Base-by-base conservation (phyloP, 2,329 filamentous ascomycete genomes). In the Colletotrichum zoysiae region DNA sequence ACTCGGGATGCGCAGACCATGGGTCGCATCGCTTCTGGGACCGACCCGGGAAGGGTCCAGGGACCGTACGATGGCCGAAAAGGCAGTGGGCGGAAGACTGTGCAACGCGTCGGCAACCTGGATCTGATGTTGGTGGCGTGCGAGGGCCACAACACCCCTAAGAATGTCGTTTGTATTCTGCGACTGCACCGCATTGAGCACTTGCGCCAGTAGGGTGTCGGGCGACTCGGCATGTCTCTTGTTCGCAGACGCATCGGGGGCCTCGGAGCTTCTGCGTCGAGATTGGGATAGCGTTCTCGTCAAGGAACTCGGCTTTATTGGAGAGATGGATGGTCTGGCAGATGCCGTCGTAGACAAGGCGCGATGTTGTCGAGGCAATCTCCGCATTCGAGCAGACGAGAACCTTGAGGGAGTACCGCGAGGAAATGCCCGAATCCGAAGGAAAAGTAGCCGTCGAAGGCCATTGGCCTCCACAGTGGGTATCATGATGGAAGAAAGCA, bases 21-120 rank as follows among this genome's bases (percentile, higher is more conserved):
- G 77, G 14, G 81, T 80, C 4, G 84, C 78, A 77, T 91, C 90
- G 26, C 89, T 78, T 16, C 86, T 79, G 26, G 80, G 78, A 64
- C 87, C 82, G 23, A 89, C 80, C 30, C 79, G 76, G 5, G 87
- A 76, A 0, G 92, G 91, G 69, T 93, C 89, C 11, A 95, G 79
- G 6, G 86, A 84, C 44, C 86, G 85, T 40, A 95, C 78, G 12
- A 92, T 86, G 74, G 92, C 89, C 1, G 89, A 88, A 76, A 94
- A 90, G 0, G 86, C 86, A 1, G 86, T 82, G 1, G 84, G 79
- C 0, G 91, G 85, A 30, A 94, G 77, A 0, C 73, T 30, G 7
- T 33, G 18, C 9, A 74, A 30, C 18, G 67, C 61, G 6, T 67
- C 64, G 12, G 53, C 63, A 18, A 60, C 61, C 44, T 72, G 58